phyloP scores from a whole-genome alignment of 805 yeast species.

The Blastobotrys peoriensis region DNA sequence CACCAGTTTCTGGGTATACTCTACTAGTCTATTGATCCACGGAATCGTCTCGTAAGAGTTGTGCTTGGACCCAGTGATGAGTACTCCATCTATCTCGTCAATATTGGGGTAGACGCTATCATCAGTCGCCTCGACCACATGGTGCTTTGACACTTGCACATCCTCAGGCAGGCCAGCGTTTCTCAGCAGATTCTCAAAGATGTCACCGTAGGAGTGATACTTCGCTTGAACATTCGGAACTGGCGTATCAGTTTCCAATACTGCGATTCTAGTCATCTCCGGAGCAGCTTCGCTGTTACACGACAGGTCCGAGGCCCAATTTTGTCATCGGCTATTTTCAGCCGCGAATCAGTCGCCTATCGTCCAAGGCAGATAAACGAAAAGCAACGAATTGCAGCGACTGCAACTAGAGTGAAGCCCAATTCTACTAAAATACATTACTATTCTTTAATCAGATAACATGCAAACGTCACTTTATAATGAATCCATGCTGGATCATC shows the following conservation, averaged over 20 bases:
- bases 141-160: not conserved
- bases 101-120: constrained; percentile 22
- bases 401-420: too few species aligned
- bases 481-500: too few species aligned
- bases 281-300: not conserved
- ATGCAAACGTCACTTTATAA: too few species aligned
- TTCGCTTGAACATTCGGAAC: constrained; percentile 20
- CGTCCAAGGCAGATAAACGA: too few species aligned
- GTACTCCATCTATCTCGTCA: constrained; percentile 26
- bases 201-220: constrained; percentile 31
- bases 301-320: too few species aligned
- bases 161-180: constrained; percentile 23
- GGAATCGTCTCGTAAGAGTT: constrained; percentile 29
- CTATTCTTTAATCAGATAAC: too few species aligned
- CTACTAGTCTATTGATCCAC: constrained; percentile 33
- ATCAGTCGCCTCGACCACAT: not conserved
- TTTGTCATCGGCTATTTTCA: too few species aligned
- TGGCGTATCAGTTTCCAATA: constrained; percentile 33
- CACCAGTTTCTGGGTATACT: constrained; percentile 20
- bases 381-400: too few species aligned
- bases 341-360: too few species aligned
- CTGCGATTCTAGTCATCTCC: constrained; percentile 20
- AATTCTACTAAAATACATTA: too few species aligned
- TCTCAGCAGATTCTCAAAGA: constrained; percentile 25
- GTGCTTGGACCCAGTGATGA: constrained; percentile 35